A percentile compares a stretch with the other conserved stretches of the same genome.
These are phyloP conservation scores for Aureobasidium melanogenum DNA, from an alignment of 2,329 filamentous ascomycete genomes.

Conservation along the genomic window DNA sequence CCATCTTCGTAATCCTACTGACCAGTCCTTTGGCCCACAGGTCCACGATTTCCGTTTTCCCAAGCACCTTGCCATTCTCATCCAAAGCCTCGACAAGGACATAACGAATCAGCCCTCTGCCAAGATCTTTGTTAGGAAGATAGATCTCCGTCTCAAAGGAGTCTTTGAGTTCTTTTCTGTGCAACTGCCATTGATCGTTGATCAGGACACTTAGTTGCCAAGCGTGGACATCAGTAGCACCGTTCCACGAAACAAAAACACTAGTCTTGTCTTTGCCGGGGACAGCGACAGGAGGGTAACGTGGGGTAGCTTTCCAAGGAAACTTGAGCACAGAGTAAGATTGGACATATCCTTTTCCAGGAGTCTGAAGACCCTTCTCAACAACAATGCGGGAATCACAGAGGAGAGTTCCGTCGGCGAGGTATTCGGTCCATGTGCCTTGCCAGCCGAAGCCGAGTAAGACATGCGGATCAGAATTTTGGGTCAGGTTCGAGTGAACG, in stretches of 20 bases:
- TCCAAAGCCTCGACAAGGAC: conserved; percentile 23
- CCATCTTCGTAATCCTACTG: not conserved
- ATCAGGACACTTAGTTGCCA: conserved; percentile 34
- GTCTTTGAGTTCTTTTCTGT: not conserved
- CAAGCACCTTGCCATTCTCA: conserved; percentile 10
- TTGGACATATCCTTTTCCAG: conserved; percentile 17
- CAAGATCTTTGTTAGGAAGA: conserved; percentile 14
- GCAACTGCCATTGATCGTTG: not conserved
- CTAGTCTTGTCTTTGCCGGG: conserved; percentile 20
- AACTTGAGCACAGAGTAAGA: conserved; percentile 45
- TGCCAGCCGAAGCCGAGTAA: conserved; percentile 47
- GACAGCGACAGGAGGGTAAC: conserved; percentile 24
- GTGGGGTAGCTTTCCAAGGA: conserved; percentile 35
- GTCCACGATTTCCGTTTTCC: not conserved
- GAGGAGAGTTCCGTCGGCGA: conserved; percentile 37
- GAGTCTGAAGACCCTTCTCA: conserved; percentile 11
- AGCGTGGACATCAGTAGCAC: conserved; percentile 34
- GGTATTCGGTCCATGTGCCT: conserved; percentile 31
- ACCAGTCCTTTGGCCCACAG: not conserved
- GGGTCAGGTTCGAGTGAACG: conserved; percentile 27
- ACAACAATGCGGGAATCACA: conserved; percentile 41
- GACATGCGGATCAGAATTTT: conserved; percentile 32
- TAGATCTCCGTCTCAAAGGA: conserved; percentile 34
- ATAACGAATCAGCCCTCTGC: conserved; percentile 13
- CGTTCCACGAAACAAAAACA: conserved; percentile 46